phyloP scores from a whole-genome alignment of 192 early-diverging fungal species.

The Entomortierella beljakovae region DNA sequence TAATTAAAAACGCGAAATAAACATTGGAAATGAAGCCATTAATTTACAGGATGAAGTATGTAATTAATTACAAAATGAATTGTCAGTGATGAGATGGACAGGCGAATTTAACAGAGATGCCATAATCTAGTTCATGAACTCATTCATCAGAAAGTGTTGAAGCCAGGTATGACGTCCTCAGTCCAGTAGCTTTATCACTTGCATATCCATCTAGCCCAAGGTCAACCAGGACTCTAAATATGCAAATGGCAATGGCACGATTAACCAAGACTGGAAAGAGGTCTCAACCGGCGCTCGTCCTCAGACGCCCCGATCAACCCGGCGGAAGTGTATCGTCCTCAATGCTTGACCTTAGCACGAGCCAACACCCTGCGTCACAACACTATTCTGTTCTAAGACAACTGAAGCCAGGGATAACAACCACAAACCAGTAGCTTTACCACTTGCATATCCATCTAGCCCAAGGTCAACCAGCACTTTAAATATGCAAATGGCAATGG shows the following conservation, averaged over 20 bases:
- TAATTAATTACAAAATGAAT: no score
- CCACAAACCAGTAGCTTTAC: constrained; percentile 23
- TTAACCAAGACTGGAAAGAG: constrained; percentile 48
- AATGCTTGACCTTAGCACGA: constrained; percentile 39
- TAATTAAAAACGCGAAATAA: no score
- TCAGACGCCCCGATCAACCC: constrained; percentile 28
- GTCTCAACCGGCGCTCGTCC: constrained; percentile 28
- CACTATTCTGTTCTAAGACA: no score
- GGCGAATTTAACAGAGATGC: no score
- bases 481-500: constrained; percentile 27
- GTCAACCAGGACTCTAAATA: constrained; percentile 32
- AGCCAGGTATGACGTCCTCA: constrained; percentile 23
- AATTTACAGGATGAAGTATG: no score
- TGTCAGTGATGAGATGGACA: no score
- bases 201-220: constrained; percentile 25
- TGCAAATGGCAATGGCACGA: constrained; percentile 24
- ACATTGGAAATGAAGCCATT: no score
- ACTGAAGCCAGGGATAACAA: constrained; percentile 26
- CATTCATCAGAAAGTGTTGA: constrained; percentile 15
- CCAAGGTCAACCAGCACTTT: constrained; percentile 27
- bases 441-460: constrained; percentile 23
- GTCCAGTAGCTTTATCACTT: constrained; percentile 24
- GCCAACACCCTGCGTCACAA: constrained; percentile 38
- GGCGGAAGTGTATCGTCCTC: constrained; percentile 27
- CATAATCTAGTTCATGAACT: no score